A percentile compares a stretch with the other conserved stretches of the same genome.
phyloP scores from a whole-genome alignment of 1,139 yeast genomes.

The Groenewaldozyma auringiensis region DNA sequence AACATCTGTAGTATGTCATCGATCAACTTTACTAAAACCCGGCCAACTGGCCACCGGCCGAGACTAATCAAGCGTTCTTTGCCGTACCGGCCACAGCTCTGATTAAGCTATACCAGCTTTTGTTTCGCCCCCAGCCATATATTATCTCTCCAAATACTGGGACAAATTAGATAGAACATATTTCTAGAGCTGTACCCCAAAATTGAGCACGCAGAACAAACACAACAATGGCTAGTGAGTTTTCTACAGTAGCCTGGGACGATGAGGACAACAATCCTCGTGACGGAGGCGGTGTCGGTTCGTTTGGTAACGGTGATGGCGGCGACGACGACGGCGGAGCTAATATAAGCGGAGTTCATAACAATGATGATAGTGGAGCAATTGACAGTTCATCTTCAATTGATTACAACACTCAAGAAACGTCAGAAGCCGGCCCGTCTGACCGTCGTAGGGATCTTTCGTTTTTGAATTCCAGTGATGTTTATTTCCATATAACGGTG shows the following conservation, averaged over 20 bases:
- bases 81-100: too few species aligned
- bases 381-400: not conserved
- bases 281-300: not conserved
- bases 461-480: not conserved
- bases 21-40: too few species aligned
- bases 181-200: not conserved
- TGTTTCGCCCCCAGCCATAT: too few species aligned
- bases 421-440: not conserved
- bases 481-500: constrained; percentile 36
- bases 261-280: constrained; percentile 2
- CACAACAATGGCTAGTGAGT: constrained; percentile 6
- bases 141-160: too few species aligned
- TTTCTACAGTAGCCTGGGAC: constrained; percentile 6
- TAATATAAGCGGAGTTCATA: not conserved
- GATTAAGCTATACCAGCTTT: too few species aligned
- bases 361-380: not conserved
- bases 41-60: too few species aligned
- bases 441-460: not conserved
- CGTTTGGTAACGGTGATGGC: not conserved
- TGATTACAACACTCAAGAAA: not conserved
- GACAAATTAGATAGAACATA: too few species aligned
- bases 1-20: too few species aligned
- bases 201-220: not conserved
- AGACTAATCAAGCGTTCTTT: too few species aligned
- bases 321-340: constrained; percentile 1